Evolutionary conservation across 805 yeast species (phyloP).

Genomic region (Yamadazyma laniorum): DNA sequence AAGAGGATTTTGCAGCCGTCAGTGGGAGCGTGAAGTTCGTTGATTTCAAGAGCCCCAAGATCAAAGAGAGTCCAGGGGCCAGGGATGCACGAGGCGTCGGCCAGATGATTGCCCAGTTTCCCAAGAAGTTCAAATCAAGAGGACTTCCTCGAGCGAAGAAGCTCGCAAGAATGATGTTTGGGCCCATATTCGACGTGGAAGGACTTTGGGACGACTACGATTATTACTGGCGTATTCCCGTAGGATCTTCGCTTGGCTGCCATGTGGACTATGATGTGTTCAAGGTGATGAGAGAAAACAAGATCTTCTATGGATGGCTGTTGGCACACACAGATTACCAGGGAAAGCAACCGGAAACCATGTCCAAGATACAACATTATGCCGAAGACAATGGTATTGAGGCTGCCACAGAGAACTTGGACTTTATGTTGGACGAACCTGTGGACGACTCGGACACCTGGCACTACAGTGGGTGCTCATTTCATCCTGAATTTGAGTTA

Average conservation of each 20-base stretch:
- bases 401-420: constrained; percentile 8
- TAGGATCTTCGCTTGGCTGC: constrained; percentile 21
- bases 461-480: constrained; percentile 14
- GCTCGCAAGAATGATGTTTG: constrained; percentile 21
- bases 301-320: constrained; percentile 23
- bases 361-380: constrained; percentile 10
- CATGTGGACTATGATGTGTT: constrained; percentile 26
- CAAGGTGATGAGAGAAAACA: constrained; percentile 21
- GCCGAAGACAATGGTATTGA: constrained; percentile 4
- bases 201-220: constrained; percentile 21
- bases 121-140: constrained; percentile 30
- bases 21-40: constrained; percentile 18
- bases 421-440: constrained; percentile 8
- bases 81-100: constrained; percentile 1
- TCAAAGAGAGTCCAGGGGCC: constrained; percentile 1
- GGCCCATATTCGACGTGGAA: constrained; percentile 21
- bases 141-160: constrained; percentile 18
- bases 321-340: constrained; percentile 12
- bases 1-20: constrained; percentile 10
- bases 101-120: background rate
- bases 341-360: constrained; percentile 10
- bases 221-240: constrained; percentile 28
- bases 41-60: constrained; percentile 15
- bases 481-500: constrained; percentile 14
- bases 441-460: constrained; percentile 4